Evolutionary conservation across 805 yeast species (phyloP).

Genomic region (Myxozyma neglecta): DNA sequence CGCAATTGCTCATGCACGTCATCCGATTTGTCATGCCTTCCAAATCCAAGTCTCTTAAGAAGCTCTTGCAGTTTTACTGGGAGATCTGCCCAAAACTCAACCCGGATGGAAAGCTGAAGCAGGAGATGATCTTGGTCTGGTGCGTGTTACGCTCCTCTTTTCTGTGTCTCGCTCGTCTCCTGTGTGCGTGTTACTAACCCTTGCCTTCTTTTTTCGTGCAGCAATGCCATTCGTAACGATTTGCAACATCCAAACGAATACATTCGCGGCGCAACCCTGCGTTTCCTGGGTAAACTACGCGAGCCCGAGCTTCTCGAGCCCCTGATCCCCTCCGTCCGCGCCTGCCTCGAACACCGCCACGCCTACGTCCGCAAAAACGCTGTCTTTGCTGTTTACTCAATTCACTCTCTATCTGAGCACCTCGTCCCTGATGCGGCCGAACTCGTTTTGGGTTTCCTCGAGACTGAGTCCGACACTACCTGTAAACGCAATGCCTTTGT

Average conservation of each 20-base stretch:
- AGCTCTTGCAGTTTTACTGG: slow-evolving; percentile 92
- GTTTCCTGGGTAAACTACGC: slow-evolving; percentile 84
- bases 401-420: slow-evolving; percentile 78
- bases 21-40: slow-evolving; percentile 98
- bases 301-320: slow-evolving; percentile 96
- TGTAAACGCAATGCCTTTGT: slow-evolving; percentile 95
- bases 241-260: slow-evolving; percentile 97
- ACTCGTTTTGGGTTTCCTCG: slow-evolving; percentile 67
- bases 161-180: not conserved
- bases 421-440: slow-evolving; percentile 95
- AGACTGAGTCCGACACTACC: slow-evolving; percentile 84
- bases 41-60: slow-evolving; percentile 83
- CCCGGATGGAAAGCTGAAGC: slow-evolving; percentile 85
- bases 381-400: slow-evolving; percentile 82
- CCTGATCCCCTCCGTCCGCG: slow-evolving; percentile 86
- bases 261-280: slow-evolving; percentile 90
- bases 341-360: slow-evolving; percentile 92
- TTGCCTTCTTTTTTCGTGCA: not conserved
- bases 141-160: not conserved
- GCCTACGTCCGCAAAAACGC: slow-evolving; percentile 98
- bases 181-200: not conserved
- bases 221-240: slow-evolving; percentile 93
- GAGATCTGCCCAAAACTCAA: slow-evolving; percentile 94
- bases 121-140: slow-evolving; percentile 97
- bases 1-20: slow-evolving; percentile 91